Evolutionary conservation across 441 rosid species (phyloP).

Genomic region (Syzygium syzygioides): DNA sequence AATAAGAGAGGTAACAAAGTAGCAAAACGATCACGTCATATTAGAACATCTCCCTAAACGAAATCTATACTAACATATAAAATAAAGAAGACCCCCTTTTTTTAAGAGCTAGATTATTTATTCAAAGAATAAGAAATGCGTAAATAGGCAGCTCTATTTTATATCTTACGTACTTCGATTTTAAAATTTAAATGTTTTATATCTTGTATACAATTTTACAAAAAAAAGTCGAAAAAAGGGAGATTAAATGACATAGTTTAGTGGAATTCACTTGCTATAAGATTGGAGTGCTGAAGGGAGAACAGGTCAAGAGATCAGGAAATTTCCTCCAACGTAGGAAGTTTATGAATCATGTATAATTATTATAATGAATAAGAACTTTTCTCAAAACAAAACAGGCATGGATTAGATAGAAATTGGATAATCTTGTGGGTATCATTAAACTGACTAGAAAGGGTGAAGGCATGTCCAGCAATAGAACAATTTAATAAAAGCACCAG

Average conservation of each 20-base stretch:
- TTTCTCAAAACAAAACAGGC: background rate
- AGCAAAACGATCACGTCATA: background rate
- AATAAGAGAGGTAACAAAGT: background rate
- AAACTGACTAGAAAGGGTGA: background rate
- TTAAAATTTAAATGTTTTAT: background rate
- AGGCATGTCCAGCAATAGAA: background rate
- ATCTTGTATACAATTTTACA: background rate
- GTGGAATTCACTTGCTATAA: background rate
- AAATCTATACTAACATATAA: background rate
- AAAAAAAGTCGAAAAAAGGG: background rate
- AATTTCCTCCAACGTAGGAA: no score
- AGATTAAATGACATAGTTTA: background rate
- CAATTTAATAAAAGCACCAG: background rate
- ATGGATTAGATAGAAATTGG: background rate
- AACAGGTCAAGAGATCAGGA: background rate
- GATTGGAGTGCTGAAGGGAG: background rate
- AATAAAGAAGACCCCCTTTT: background rate
- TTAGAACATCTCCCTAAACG: background rate
- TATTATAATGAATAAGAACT: background rate
- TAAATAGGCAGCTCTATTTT: background rate
- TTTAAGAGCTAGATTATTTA: background rate
- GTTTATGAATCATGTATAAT: background rate
- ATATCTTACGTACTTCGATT: background rate
- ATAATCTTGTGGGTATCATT: background rate
- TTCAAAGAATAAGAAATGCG: background rate